Evolutionary conservation across 371 early-diverging fungal genomes (phyloP).

Genomic region (Rhizomucor pusillus): DNA sequence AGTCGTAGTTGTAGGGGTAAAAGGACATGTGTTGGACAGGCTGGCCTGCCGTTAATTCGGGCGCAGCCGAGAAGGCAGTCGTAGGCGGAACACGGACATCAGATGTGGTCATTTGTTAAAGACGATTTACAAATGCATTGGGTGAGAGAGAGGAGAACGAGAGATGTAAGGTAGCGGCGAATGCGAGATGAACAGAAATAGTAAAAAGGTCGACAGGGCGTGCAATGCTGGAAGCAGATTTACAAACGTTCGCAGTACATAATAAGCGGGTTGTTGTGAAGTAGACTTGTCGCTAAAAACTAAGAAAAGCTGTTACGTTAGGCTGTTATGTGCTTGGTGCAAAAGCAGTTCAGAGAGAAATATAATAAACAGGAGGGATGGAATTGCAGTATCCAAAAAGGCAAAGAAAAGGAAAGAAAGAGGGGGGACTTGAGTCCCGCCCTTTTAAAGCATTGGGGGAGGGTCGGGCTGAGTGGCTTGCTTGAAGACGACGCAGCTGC

Average conservation of each 20-base stretch:
- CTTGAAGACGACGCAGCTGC: no score
- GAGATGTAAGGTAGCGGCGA: slow-evolving; percentile 14
- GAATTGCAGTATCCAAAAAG: no score
- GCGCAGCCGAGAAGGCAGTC: slow-evolving; percentile 8
- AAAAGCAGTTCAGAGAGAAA: no score
- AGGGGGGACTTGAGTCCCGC: not conserved
- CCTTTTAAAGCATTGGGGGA: not conserved
- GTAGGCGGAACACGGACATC: slow-evolving; percentile 19
- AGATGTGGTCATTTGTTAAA: slow-evolving; percentile 18
- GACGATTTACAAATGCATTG: not conserved
- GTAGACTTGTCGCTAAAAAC: no score
- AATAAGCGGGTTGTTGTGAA: no score
- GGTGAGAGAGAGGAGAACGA: slow-evolving; percentile 1
- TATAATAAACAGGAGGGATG: no score
- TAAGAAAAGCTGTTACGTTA: no score
- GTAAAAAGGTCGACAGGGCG: slow-evolving; percentile 4
- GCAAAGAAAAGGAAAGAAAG: not conserved
- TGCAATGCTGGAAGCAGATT: not conserved
- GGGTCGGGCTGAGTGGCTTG: not conserved
- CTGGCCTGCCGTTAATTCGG: slow-evolving; percentile 7
- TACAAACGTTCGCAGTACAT: not conserved
- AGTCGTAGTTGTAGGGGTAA: slow-evolving; percentile 4
- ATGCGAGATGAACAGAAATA: slow-evolving; percentile 14
- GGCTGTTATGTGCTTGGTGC: no score
- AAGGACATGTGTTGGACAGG: slow-evolving; percentile 1